Conservation (phyloP, 805 yeast species). For the Candida pseudofarinosa region DNA sequence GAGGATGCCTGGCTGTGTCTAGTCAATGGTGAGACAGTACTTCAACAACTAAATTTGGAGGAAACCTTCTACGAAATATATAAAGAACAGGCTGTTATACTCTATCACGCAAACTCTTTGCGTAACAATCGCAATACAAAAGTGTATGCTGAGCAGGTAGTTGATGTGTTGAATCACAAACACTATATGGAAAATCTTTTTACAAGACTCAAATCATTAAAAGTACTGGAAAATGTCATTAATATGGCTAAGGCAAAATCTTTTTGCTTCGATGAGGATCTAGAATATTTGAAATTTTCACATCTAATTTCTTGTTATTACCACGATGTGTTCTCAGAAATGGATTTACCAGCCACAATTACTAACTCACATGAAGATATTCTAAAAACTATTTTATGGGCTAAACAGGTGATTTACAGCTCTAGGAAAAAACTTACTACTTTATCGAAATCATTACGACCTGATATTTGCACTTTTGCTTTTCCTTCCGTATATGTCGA, state of each 20-base stretch:
- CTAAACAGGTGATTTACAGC: background rate
- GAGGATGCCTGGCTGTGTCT: background rate
- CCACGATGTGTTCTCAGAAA: background rate
- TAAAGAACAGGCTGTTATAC: background rate
- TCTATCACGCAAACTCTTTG: background rate
- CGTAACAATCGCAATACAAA: background rate
- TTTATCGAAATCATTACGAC: background rate
- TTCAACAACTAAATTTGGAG: background rate
- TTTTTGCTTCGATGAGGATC: background rate
- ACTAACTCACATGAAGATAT: background rate
- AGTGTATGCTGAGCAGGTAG: background rate
- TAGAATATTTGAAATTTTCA: background rate
- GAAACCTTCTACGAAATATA: background rate
- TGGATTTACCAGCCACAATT: background rate
- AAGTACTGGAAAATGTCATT: background rate
- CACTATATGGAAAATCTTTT: background rate
- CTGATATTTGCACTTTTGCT: background rate
- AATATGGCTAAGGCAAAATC: background rate
- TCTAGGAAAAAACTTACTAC: background rate
- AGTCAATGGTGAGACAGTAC: background rate
- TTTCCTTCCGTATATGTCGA: conserved; percentile 8
- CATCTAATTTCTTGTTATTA: background rate
- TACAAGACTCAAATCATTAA: background rate
- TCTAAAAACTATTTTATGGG: background rate
- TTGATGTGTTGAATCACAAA: background rate